A percentile compares a stretch with the other conserved stretches of the same genome.
These are phyloP conservation scores for Pseudogymnoascus sp. DNA, from an alignment of 2,329 filamentous ascomycete species.

Conservation along the genomic window DNA sequence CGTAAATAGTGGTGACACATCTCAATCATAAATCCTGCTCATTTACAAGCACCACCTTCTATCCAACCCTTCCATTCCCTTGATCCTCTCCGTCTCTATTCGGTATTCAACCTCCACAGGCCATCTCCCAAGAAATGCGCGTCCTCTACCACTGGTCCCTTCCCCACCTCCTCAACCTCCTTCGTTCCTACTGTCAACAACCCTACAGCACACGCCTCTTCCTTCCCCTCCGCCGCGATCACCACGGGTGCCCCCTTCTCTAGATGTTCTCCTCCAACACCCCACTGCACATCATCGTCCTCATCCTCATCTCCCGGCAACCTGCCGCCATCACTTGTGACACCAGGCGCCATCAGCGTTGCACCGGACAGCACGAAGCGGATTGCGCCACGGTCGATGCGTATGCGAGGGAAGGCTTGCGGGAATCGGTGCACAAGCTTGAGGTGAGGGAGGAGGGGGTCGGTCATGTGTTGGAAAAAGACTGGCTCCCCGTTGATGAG, in stretches of 20 bases:
- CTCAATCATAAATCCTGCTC: not conserved
- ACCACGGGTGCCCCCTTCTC: constrained; percentile 77
- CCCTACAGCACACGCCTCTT: constrained; percentile 82
- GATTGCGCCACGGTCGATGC: constrained; percentile 92
- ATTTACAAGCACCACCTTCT: not conserved
- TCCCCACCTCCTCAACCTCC: constrained; percentile 89
- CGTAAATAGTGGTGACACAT: not conserved
- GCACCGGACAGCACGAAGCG: constrained; percentile 92
- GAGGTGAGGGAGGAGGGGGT: constrained; percentile 78
- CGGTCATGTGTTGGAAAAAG: constrained; percentile 77
- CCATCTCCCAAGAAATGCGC: constrained; percentile 93
- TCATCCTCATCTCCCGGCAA: constrained; percentile 47
- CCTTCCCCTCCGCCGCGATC: constrained; percentile 87
- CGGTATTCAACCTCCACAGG: constrained; percentile 56
- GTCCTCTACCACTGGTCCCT: constrained; percentile 88
- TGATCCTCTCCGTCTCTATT: constrained; percentile 10
- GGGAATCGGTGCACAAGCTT: constrained; percentile 86
- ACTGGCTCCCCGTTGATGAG: constrained; percentile 68
- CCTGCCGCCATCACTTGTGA: constrained; percentile 75
- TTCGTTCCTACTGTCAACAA: constrained; percentile 74
- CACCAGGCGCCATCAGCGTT: constrained; percentile 88
- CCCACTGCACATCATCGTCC: constrained; percentile 32
- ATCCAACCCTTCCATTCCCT: not conserved
- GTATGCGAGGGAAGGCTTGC: constrained; percentile 69
- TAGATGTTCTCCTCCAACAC: constrained; percentile 52